A percentile compares a stretch with the other conserved stretches of the same genome.
Evolutionary conservation across 176 grass and related monocot genomes (phyloP).

Genomic region (Cenchrus purpureus): DNA sequence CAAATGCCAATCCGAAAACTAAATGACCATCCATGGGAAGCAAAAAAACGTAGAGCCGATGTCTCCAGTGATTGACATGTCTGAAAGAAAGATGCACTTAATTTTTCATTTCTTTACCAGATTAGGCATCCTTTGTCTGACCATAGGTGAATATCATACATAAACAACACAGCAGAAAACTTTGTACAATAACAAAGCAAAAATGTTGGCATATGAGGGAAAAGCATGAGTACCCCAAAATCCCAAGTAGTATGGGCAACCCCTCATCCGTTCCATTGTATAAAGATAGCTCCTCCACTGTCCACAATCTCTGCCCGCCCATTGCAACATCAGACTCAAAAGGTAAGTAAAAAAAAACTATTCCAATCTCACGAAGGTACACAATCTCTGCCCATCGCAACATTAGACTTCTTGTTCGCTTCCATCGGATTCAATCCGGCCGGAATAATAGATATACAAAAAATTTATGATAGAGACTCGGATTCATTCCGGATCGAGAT

Average conservation of each 20-base stretch:
- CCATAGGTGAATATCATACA: background rate
- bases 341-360: background rate
- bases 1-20: too few relatives aligned
- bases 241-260: conserved; percentile 77
- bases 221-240: conserved; percentile 67
- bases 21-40: too few relatives aligned
- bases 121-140: background rate
- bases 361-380: conserved; percentile 7
- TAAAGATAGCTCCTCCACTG: conserved; percentile 61
- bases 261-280: conserved; percentile 77
- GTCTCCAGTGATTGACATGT: too few relatives aligned
- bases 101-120: background rate
- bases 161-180: background rate
- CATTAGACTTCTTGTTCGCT: too few relatives aligned
- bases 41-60: too few relatives aligned
- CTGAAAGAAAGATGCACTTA: background rate
- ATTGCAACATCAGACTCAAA: conserved; percentile 22
- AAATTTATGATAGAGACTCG: too few relatives aligned
- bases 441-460: too few relatives aligned
- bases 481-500: too few relatives aligned
- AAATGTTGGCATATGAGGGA: background rate
- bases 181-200: conserved; percentile 9
- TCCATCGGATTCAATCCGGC: too few relatives aligned
- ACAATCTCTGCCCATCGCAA: background rate
- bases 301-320: conserved; percentile 71